Base-by-base conservation (phyloP, 2,329 filamentous ascomycete genomes). In the Magnaporthiopsis rhizophila region DNA sequence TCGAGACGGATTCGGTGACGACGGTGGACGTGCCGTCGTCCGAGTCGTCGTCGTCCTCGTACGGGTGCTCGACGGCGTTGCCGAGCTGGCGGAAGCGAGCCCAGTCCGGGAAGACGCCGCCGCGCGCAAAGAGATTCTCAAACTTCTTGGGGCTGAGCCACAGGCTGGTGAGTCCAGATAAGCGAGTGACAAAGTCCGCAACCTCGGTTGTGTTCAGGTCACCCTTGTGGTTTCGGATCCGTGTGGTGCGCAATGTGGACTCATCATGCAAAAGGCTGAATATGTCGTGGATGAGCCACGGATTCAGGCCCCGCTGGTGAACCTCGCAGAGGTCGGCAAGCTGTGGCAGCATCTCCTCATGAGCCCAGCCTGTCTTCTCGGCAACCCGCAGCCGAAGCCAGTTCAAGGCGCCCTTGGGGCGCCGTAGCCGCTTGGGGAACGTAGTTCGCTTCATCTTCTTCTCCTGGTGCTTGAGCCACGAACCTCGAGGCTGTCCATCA, bases 211-310 rank as follows among this genome's bases (percentile, higher is more conserved):
- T 53, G 45, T 21, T 34, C 15, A 4, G 57, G 15, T 28, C 62
- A 59, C 2, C 53, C 2, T 59, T 58, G 62, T 69, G 67, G 1
- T 63, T 64, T 6, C 68, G 66, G 12, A 69, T 21, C 2, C 34
- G 28, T 50, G 69, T 68, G 13, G 68, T 66, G 1, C 63, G 38
- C 62, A 68, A 62, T 12, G 65, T 62, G 15, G 67, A 66, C 64
- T 70, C 69, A 15, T 60, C 64, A 7, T 93, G 53, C 4, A 70
- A 53, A 32, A 64, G 62, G 38, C 65, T 56, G 50, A 70, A 70
- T 1, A 69, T 30, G 30, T 68, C 62, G 24, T 68, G 68, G 9
- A 70, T 32, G 3, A 71, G 32, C 11, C 24, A 64, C 15, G 70
- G 70, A 59, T 71, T 67, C 21, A 72, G 64, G 24, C 61, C 62